These are phyloP conservation scores for Trichoderma brevicompactum DNA, from an alignment of 2,329 filamentous ascomycete genomes.

Conservation along the genomic window DNA sequence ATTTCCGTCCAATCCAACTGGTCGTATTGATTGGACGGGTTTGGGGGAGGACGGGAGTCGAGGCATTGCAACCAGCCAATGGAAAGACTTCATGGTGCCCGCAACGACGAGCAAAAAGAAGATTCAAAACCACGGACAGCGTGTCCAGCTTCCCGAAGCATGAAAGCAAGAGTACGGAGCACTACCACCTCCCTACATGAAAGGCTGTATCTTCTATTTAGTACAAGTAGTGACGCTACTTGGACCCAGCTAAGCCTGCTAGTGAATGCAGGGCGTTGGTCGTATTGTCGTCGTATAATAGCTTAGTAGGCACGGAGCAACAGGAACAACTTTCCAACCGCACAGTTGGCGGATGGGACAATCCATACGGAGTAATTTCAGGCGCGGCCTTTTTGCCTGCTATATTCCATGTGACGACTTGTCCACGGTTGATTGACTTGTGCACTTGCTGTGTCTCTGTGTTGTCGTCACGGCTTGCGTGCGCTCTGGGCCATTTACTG, in stretches of 20 bases:
- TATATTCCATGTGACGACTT: conserved; percentile 12
- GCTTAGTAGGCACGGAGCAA: not conserved
- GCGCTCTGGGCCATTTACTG: conserved; percentile 1
- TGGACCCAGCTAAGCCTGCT: not conserved
- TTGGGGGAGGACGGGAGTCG: not conserved
- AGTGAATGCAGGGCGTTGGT: conserved; percentile 15
- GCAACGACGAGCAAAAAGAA: conserved; percentile 4
- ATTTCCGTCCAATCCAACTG: not conserved
- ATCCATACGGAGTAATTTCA: conserved; percentile 28
- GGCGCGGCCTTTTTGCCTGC: conserved; percentile 3
- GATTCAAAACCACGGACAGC: conserved; percentile 2
- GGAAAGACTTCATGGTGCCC: conserved; percentile 9
- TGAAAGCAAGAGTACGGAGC: not conserved
- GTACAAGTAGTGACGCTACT: not conserved
- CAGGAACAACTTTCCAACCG: conserved; percentile 7
- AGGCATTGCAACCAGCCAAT: conserved; percentile 21
- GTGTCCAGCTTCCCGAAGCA: not conserved
- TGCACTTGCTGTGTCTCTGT: not conserved
- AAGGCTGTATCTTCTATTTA: not conserved
- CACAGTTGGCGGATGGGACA: conserved; percentile 21
- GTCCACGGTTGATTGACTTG: not conserved
- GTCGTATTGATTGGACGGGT: not conserved
- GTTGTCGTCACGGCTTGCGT: conserved; percentile 27
- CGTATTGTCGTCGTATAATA: conserved; percentile 24
- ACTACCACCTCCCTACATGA: not conserved